These are phyloP conservation scores for Pestalotiopsis sp. DNA, from an alignment of 2,329 filamentous ascomycete genomes.

Conservation along the genomic window DNA sequence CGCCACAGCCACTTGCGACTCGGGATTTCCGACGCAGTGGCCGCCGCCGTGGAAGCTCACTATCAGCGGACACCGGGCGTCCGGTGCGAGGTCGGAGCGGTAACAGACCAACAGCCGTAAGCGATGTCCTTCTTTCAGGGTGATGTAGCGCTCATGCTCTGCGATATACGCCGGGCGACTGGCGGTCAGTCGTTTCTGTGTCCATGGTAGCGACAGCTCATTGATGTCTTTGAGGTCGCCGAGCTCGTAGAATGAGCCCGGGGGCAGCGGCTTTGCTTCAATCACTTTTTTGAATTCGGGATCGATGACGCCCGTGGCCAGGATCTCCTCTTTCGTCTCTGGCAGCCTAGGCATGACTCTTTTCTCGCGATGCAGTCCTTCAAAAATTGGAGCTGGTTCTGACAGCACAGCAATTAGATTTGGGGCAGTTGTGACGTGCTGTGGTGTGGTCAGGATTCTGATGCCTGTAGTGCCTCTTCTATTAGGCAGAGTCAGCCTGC, in stretches of 20 bases:
- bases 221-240: slow-evolving; percentile 6
- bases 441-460: neutral
- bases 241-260: slow-evolving; percentile 9
- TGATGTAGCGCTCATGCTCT: slow-evolving; percentile 15
- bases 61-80: slow-evolving; percentile 14
- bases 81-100: neutral
- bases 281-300: slow-evolving; percentile 17
- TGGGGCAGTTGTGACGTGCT: neutral
- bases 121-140: slow-evolving; percentile 12
- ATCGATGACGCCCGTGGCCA: slow-evolving; percentile 16
- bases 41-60: slow-evolving; percentile 19
- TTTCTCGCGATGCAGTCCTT: neutral
- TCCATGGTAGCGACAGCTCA: slow-evolving; percentile 4
- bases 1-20: slow-evolving; percentile 18
- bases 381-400: neutral
- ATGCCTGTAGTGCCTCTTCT: neutral
- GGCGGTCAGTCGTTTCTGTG: neutral
- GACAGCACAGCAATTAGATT: neutral
- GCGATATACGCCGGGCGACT: slow-evolving; percentile 13
- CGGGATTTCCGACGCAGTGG: slow-evolving; percentile 17
- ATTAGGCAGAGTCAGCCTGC: neutral
- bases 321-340: slow-evolving; percentile 13
- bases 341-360: neutral
- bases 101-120: slow-evolving; percentile 16
- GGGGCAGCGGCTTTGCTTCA: slow-evolving; percentile 15